Percentiles rank a stretch among this genome's conserved stretches.
These are phyloP conservation scores for Sordariomycetes sp. DNA, from an alignment of 2,329 filamentous ascomycete genomes.

Conservation along the genomic window DNA sequence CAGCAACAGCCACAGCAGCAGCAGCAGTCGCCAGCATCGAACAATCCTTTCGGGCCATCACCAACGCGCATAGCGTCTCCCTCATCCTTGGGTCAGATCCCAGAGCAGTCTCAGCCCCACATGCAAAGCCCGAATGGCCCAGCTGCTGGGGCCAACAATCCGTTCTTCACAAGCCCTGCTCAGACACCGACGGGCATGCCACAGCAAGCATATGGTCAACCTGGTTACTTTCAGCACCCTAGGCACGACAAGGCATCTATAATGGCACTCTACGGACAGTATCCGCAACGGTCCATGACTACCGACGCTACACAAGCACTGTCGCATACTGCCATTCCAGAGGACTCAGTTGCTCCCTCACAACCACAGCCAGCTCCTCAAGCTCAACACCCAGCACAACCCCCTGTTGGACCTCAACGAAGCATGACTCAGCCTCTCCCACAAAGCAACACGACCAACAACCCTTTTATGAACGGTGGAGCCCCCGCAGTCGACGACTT, in stretches of 20 bases:
- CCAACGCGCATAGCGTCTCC: constrained; percentile 42
- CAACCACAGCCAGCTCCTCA: constrained; percentile 4
- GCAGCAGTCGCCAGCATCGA: constrained; percentile 21
- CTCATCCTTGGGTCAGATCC: constrained; percentile 36
- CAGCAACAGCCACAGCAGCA: too few species aligned
- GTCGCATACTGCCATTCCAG: constrained; percentile 16
- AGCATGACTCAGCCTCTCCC: constrained; percentile 23
- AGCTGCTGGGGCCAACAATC: constrained; percentile 15
- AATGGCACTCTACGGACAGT: constrained; percentile 60
- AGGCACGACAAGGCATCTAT: constrained; percentile 65
- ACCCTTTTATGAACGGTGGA: constrained; percentile 42
- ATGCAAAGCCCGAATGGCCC: constrained; percentile 20
- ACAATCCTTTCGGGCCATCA: constrained; percentile 41
- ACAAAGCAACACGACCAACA: constrained; percentile 43
- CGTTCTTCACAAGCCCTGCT: constrained; percentile 22
- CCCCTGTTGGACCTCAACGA: constrained; percentile 12
- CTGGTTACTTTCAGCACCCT: constrained; percentile 29
- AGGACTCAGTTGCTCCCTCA: constrained; percentile 15
- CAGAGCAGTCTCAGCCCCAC: constrained; percentile 38
- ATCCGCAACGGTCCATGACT: constrained; percentile 27
- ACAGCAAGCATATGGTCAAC: constrained; percentile 14
- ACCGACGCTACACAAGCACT: constrained; percentile 17
- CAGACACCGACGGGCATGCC: constrained; percentile 16
- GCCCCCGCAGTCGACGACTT: constrained; percentile 13
- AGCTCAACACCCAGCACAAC: constrained; percentile 8